Conservation (phyloP, 139 green algal genomes). For the Asterochloris sp. region DNA sequence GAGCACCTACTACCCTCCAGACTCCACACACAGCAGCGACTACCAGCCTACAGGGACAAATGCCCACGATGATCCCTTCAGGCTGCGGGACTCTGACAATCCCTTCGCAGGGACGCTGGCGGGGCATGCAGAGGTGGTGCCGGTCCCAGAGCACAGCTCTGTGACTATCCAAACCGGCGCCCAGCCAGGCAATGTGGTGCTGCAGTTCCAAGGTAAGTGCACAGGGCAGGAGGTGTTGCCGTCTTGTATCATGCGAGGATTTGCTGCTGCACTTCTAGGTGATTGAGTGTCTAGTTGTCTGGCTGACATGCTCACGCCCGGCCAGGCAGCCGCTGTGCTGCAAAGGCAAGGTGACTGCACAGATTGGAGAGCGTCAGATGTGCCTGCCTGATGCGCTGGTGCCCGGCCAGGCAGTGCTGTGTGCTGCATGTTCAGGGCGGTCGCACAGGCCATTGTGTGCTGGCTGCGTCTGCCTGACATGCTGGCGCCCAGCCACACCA, state of each 20-base stretch:
- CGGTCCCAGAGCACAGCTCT: slow-evolving; percentile 2
- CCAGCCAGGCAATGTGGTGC: slow-evolving; percentile 1
- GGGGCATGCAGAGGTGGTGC: slow-evolving; percentile 11
- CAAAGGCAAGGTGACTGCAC: too few species aligned
- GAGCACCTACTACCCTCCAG: slow-evolving; percentile 23
- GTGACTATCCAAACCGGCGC: slow-evolving; percentile 9
- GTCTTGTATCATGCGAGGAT: not conserved
- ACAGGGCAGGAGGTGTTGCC: too few species aligned
- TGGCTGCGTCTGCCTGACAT: too few species aligned
- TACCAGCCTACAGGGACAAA: not conserved
- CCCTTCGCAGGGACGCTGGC: slow-evolving; percentile 1
- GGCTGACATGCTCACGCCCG: too few species aligned
- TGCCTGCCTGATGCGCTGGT: too few species aligned
- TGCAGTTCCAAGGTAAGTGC: slow-evolving; percentile 17
- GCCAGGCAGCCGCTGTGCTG: too few species aligned
- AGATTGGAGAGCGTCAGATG: too few species aligned
- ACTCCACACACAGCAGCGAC: slow-evolving; percentile 4
- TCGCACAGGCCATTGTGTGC: too few species aligned
- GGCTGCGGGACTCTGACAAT: slow-evolving; percentile 3
- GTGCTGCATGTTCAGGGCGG: too few species aligned
- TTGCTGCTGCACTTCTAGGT: not conserved
- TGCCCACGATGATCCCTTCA: slow-evolving; percentile 14
- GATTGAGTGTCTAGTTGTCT: not conserved
- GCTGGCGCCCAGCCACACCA: too few species aligned
- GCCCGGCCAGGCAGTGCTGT: too few species aligned